These are phyloP conservation scores for Gaeumannomyces tritici DNA, from an alignment of 2,329 filamentous ascomycete genomes.

Conservation along the genomic window DNA sequence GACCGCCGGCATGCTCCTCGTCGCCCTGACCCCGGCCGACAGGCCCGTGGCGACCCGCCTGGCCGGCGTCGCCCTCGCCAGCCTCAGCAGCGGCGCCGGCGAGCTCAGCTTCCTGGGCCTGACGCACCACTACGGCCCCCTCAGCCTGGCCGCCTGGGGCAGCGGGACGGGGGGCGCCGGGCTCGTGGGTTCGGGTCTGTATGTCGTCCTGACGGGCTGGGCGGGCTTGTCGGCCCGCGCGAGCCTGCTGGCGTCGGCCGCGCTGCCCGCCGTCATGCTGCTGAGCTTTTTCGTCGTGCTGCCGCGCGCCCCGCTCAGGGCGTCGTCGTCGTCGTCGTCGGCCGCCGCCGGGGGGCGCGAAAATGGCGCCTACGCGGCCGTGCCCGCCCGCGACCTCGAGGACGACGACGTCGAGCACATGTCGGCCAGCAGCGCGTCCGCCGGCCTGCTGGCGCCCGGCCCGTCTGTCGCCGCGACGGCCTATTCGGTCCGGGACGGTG, in stretches of 20 bases:
- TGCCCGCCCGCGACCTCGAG: constrained; percentile 31
- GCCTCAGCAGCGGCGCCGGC: constrained; percentile 74
- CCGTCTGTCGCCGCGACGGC: constrained; percentile 29
- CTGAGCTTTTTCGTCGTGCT: constrained; percentile 77
- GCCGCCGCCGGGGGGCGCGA: too few species aligned
- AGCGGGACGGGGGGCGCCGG: constrained; percentile 88
- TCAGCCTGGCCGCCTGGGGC: constrained; percentile 84
- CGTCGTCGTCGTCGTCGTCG: constrained; percentile 17
- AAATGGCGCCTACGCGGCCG: constrained; percentile 38
- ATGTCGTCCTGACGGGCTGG: constrained; percentile 76
- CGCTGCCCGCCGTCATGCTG: constrained; percentile 74
- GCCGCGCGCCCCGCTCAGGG: constrained; percentile 56
- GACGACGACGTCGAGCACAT: constrained; percentile 23
- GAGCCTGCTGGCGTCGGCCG: constrained; percentile 69
- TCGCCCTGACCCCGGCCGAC: constrained; percentile 65
- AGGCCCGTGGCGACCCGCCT: constrained; percentile 65
- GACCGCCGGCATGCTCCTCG: constrained; percentile 76
- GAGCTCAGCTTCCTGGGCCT: constrained; percentile 86
- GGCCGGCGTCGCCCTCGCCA: constrained; percentile 74
- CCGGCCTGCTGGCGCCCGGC: constrained; percentile 37
- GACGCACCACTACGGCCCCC: constrained; percentile 86
- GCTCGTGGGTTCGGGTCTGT: constrained; percentile 76
- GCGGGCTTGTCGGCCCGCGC: constrained; percentile 63
- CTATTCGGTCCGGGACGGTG: constrained; percentile 23
- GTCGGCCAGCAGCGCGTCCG: constrained; percentile 28